These are phyloP conservation scores for Leccinum boreale DNA, from an alignment of 768 basidiomycete species.

Conservation along the genomic window DNA sequence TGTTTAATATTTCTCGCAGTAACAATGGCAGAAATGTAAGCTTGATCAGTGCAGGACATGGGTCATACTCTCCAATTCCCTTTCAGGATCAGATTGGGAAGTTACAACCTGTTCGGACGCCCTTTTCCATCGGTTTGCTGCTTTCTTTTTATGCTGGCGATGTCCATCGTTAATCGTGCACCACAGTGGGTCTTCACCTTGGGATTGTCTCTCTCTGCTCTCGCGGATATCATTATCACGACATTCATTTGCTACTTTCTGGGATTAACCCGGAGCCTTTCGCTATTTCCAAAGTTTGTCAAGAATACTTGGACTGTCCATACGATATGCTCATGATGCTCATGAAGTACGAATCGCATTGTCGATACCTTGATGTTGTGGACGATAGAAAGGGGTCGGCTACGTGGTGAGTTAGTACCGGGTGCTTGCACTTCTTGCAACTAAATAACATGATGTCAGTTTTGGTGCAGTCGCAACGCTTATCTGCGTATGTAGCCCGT, in stretches of 20 bases:
- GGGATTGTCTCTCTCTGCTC: conserved; percentile 43
- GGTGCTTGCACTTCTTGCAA: not conserved
- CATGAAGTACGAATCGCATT: conserved; percentile 20
- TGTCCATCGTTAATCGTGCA: not conserved
- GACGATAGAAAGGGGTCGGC: conserved; percentile 24
- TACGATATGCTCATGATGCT: not conserved
- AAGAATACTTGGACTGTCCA: not conserved
- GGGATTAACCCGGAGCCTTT: conserved; percentile 31
- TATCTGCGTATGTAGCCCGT: conserved; percentile 13
- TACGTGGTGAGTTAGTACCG: conserved; percentile 15
- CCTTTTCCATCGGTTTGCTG: conserved; percentile 13
- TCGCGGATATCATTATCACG: conserved; percentile 46
- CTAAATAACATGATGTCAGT: conserved; percentile 3
- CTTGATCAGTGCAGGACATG: not conserved
- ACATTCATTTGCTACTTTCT: conserved; percentile 40
- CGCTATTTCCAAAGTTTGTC: conserved; percentile 34
- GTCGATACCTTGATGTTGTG: conserved; percentile 23
- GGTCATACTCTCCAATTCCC: not conserved
- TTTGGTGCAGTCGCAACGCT: conserved; percentile 15
- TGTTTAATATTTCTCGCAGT: conserved; percentile 13
- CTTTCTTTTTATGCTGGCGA: not conserved
- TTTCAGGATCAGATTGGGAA: conserved; percentile 13
- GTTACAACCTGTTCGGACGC: conserved; percentile 7
- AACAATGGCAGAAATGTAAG: conserved; percentile 22
- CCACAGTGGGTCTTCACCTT: conserved; percentile 44